A percentile compares a stretch with the other conserved stretches of the same genome.
phyloP scores from a whole-genome alignment of 768 basidiomycete genomes.

The Macrolepiota dolichaula region DNA sequence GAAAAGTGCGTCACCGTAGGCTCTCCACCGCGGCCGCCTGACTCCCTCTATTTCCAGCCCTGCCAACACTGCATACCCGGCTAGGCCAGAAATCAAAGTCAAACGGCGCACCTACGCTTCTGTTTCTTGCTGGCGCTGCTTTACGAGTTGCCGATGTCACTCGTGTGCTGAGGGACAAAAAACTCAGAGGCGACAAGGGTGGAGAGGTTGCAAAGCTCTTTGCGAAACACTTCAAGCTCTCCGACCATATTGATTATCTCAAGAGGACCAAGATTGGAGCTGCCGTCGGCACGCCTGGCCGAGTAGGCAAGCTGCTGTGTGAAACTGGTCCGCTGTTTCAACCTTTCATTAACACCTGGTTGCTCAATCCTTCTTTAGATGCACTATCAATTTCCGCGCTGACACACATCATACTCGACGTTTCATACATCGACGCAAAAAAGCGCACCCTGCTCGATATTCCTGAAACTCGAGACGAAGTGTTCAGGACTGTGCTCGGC shows the following conservation, averaged over 20 bases:
- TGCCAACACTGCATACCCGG: conserved; percentile 65
- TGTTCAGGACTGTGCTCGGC: conserved; percentile 73
- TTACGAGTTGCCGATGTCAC: conserved; percentile 89
- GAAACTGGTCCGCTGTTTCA: conserved; percentile 51
- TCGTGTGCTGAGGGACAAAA: conserved; percentile 65
- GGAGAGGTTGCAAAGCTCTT: conserved; percentile 95
- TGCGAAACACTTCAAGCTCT: conserved; percentile 89
- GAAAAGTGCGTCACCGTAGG: conserved; percentile 46
- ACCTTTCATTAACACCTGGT: not conserved
- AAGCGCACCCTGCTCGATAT: conserved; percentile 74
- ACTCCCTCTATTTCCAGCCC: conserved; percentile 34
- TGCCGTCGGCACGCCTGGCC: conserved; percentile 90
- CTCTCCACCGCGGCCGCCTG: not conserved
- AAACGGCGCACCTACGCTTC: conserved; percentile 80
- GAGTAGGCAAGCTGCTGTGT: conserved; percentile 81
- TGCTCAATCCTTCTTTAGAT: conserved; percentile 38
- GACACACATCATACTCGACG: conserved; percentile 81
- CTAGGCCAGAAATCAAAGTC: conserved; percentile 73
- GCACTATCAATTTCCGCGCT: conserved; percentile 69
- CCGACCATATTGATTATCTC: conserved; percentile 84
- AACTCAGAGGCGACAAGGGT: conserved; percentile 73
- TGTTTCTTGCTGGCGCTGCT: conserved; percentile 87
- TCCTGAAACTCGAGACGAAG: conserved; percentile 78
- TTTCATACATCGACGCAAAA: conserved; percentile 72
- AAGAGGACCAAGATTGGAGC: conserved; percentile 81